Percentiles rank a stretch among this genome's conserved stretches.
phyloP scores from a whole-genome alignment of 345 rosid genomes.

The Anastatica hierochuntica region DNA sequence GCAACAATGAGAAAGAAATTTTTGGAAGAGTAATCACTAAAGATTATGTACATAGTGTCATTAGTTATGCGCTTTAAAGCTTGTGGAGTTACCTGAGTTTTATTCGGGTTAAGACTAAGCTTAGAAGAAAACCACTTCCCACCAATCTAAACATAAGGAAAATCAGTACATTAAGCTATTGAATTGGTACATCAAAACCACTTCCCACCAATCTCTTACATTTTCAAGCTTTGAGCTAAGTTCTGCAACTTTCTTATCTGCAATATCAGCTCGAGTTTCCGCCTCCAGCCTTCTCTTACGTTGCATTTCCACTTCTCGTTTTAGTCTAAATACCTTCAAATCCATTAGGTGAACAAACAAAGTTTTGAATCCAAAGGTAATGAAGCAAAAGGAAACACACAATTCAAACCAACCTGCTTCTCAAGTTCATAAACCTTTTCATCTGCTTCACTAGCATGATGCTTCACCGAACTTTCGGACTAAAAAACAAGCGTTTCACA shows the following conservation, averaged over 20 bases:
- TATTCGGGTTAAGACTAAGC: conserved; percentile 16
- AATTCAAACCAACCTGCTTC: conserved; percentile 30
- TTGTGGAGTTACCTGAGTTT: conserved; percentile 27
- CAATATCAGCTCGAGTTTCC: conserved; percentile 22
- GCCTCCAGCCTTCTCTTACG: conserved; percentile 24
- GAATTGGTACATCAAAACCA: background rate
- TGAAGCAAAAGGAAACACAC: background rate
- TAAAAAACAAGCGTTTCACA: background rate
- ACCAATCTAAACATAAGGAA: conserved; percentile 16
- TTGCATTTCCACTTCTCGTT: conserved; percentile 28
- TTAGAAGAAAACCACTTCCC: conserved; percentile 25
- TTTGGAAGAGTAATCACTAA: background rate
- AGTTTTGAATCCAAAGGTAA: background rate
- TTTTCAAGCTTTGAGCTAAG: conserved; percentile 24
- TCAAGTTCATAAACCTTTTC: conserved; percentile 23
- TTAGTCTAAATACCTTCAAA: conserved; percentile 25
- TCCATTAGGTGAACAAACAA: background rate
- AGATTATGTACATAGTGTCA: background rate
- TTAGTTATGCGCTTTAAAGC: background rate
- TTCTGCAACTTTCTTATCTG: conserved; percentile 25
- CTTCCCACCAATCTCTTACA: conserved; percentile 23
- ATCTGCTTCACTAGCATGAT: conserved; percentile 17
- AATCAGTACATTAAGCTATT: background rate
- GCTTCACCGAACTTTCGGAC: conserved; percentile 16
- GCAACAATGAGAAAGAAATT: background rate